A percentile compares a stretch with the other conserved stretches of the same genome.
Conservation (phyloP, 2,329 filamentous ascomycete species). For the Xylaria sp. region DNA sequence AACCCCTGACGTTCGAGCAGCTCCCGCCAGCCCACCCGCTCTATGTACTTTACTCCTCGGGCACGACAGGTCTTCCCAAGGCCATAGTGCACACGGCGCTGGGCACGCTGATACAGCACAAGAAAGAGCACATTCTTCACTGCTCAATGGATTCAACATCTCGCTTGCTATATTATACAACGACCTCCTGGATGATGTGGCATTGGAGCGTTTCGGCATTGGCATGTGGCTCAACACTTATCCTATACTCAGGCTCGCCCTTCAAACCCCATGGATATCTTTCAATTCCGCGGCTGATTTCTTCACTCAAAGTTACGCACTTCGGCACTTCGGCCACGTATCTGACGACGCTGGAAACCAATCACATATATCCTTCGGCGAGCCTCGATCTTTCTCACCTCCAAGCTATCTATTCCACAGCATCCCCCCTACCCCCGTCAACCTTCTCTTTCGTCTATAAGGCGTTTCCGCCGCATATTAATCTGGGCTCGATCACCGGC, state of each 20-base stretch:
- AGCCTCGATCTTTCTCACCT: constrained; percentile 71
- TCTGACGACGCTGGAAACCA: constrained; percentile 88
- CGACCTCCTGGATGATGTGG: constrained; percentile 99
- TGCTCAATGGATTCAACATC: constrained; percentile 79
- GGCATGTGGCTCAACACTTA: constrained; percentile 81
- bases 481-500: constrained; percentile 92
- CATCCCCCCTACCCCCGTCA: constrained; percentile 89
- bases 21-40: constrained; percentile 87
- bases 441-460: constrained; percentile 92
- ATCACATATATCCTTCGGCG: constrained; percentile 68
- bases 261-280: constrained; percentile 83
- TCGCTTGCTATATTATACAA: constrained; percentile 91
- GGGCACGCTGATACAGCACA: constrained; percentile 93
- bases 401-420: constrained; percentile 92
- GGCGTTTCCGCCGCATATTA: constrained; percentile 81
- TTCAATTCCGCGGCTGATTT: constrained; percentile 84
- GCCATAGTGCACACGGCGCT: constrained; percentile 93
- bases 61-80: constrained; percentile 88
- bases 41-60: constrained; percentile 93
- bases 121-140: constrained; percentile 93
- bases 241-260: constrained; percentile 93
- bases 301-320: constrained; percentile 84
- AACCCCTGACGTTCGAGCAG: constrained; percentile 74
- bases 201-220: constrained; percentile 93
- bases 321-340: constrained; percentile 97